Percentiles rank a stretch among this genome's conserved stretches.
These are phyloP conservation scores for Boletus insuetus DNA, from an alignment of 768 basidiomycete species.

Conservation along the genomic window DNA sequence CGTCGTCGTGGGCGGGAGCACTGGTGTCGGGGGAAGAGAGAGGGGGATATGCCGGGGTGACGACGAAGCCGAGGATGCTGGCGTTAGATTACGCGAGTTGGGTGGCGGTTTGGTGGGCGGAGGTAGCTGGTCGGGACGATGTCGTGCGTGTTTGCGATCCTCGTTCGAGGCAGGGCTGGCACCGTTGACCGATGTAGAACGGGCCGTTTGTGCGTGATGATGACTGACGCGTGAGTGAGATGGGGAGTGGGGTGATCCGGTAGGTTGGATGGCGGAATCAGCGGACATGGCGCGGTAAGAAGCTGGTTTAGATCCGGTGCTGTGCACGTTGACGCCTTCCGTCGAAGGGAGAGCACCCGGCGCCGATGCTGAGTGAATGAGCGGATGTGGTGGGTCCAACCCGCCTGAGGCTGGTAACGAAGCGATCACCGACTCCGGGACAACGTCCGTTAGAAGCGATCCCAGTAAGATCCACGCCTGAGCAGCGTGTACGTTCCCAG, in stretches of 20 bases:
- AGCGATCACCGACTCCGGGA: conserved; percentile 35
- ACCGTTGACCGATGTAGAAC: conserved; percentile 18
- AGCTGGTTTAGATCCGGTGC: conserved; percentile 17
- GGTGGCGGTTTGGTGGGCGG: conserved; percentile 29
- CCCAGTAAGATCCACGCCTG: conserved; percentile 68
- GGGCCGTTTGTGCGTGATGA: conserved; percentile 8
- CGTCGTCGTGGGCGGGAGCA: conserved; percentile 29
- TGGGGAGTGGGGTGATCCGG: conserved; percentile 19
- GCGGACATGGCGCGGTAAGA: conserved; percentile 28
- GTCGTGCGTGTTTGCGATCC: conserved; percentile 23
- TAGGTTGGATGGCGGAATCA: conserved; percentile 17
- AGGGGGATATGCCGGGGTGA: conserved; percentile 48
- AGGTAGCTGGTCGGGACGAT: conserved; percentile 15
- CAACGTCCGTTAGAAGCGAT: conserved; percentile 50
- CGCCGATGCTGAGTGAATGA: conserved; percentile 41
- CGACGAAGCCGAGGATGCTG: conserved; percentile 55
- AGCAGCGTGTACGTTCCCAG: conserved; percentile 51
- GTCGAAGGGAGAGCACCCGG: conserved; percentile 38
- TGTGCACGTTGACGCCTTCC: conserved; percentile 8
- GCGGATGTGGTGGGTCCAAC: conserved; percentile 21
- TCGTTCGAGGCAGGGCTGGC: conserved; percentile 10
- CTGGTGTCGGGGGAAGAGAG: conserved; percentile 32
- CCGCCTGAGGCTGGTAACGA: conserved; percentile 23
- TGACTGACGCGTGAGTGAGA: conserved; percentile 20
- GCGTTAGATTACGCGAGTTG: conserved; percentile 50